Percentiles rank a stretch among this genome's conserved stretches.
These are phyloP conservation scores for Rachicladosporium sp. DNA, from an alignment of 2,329 filamentous ascomycete genomes.

Conservation along the genomic window DNA sequence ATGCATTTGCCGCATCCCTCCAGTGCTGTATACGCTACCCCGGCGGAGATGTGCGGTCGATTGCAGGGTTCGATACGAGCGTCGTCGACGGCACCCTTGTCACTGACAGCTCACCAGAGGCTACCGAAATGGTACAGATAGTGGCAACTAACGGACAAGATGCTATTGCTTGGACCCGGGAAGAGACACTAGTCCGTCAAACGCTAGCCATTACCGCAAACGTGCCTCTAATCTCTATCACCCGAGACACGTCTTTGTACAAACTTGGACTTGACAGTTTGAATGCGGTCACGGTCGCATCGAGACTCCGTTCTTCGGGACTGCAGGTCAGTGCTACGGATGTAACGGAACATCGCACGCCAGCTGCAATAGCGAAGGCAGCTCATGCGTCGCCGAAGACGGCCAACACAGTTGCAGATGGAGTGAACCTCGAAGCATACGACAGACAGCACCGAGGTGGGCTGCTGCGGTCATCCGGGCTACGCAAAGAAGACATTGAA, in stretches of 20 bases:
- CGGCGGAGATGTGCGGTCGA: constrained; percentile 11
- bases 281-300: constrained; percentile 66
- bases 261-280: constrained; percentile 87
- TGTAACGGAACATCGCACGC: constrained; percentile 47
- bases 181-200: constrained; percentile 42
- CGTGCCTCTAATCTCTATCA: constrained; percentile 39
- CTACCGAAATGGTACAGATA: neutral
- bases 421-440: constrained; percentile 41
- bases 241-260: constrained; percentile 60
- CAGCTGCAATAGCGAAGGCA: constrained; percentile 11
- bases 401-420: neutral
- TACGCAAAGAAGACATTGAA: constrained; percentile 34
- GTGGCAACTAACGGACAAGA: neutral
- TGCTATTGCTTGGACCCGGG: constrained; percentile 34
- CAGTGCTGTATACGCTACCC: constrained; percentile 17
- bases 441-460: constrained; percentile 29
- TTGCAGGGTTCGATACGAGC: neutral
- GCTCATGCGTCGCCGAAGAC: constrained; percentile 1
- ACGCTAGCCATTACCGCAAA: constrained; percentile 49
- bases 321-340: constrained; percentile 54
- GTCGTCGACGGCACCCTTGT: constrained; percentile 1
- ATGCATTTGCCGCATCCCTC: constrained; percentile 20
- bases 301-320: constrained; percentile 48
- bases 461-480: constrained; percentile 21
- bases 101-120: neutral